Conservation (phyloP, 768 basidiomycete species). For the Gelatoporia subvermispora region DNA sequence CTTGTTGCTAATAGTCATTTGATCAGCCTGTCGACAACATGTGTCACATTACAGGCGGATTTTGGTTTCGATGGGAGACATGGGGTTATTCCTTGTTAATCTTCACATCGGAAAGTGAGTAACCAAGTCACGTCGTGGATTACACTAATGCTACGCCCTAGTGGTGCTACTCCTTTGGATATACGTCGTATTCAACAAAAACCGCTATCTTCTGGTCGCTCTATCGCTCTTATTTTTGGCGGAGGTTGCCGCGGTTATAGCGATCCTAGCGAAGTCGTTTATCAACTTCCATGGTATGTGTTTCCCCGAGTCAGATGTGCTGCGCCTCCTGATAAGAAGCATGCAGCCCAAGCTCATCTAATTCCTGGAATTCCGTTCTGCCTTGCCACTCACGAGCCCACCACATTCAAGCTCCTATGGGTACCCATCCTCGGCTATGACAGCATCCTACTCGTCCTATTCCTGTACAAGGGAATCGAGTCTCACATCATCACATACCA, state of each 20-base stretch:
- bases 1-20: background rate
- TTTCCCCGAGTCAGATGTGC: background rate
- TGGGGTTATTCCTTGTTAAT: constrained; percentile 20
- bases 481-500: background rate
- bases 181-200: constrained; percentile 24
- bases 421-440: constrained; percentile 16
- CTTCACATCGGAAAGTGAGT: constrained; percentile 14
- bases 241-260: constrained; percentile 13
- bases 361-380: constrained; percentile 17
- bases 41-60: constrained; percentile 8
- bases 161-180: constrained; percentile 29
- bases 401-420: constrained; percentile 10
- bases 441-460: constrained; percentile 19
- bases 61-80: constrained; percentile 27
- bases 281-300: constrained; percentile 5
- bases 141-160: background rate
- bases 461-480: constrained; percentile 19
- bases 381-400: constrained; percentile 8
- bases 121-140: background rate
- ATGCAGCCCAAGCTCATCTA: constrained; percentile 6
- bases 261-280: constrained; percentile 20
- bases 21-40: background rate
- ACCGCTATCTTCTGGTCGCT: constrained; percentile 12
- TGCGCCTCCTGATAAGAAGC: background rate
- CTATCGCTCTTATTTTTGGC: constrained; percentile 13